Percentiles rank a stretch among this genome's conserved stretches.
These are phyloP conservation scores for Leishmania tarentolae DNA, from an alignment of 208 protist genomes.

Conservation along the genomic window DNA sequence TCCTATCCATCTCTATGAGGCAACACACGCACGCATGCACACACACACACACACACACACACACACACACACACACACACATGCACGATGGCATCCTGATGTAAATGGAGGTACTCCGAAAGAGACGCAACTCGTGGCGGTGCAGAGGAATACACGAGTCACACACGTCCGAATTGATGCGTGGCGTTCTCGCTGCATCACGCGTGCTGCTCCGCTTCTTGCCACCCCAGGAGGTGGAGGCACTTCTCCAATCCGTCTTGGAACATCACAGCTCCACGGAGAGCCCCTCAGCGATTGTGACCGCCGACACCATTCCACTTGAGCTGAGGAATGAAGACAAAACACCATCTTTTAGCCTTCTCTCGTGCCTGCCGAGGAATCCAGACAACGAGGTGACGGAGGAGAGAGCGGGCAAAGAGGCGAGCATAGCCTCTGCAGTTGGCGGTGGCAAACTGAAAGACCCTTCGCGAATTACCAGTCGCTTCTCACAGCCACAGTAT, in stretches of 20 bases:
- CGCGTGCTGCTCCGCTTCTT: constrained; percentile 7
- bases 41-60: background rate
- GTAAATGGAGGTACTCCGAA: background rate
- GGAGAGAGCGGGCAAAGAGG: background rate
- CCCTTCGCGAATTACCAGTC: background rate
- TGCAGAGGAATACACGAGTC: background rate
- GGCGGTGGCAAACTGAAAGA: background rate
- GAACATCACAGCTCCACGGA: constrained; percentile 3
- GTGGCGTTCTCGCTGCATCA: background rate
- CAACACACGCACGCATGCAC: no score
- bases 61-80: background rate
- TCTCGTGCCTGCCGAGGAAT: background rate
- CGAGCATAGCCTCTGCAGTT: background rate
- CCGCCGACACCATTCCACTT: background rate
- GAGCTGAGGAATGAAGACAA: background rate
- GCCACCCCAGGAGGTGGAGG: background rate
- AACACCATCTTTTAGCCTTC: background rate
- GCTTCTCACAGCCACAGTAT: background rate
- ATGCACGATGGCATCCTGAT: background rate
- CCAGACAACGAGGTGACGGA: background rate
- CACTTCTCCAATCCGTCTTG: constrained; percentile 14
- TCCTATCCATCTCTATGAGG: background rate
- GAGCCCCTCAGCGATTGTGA: background rate
- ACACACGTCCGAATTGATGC: constrained; percentile 3
- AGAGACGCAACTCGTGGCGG: background rate